phyloP scores from a whole-genome alignment of 2,329 filamentous ascomycete species.

The Fusarium hainanense region DNA sequence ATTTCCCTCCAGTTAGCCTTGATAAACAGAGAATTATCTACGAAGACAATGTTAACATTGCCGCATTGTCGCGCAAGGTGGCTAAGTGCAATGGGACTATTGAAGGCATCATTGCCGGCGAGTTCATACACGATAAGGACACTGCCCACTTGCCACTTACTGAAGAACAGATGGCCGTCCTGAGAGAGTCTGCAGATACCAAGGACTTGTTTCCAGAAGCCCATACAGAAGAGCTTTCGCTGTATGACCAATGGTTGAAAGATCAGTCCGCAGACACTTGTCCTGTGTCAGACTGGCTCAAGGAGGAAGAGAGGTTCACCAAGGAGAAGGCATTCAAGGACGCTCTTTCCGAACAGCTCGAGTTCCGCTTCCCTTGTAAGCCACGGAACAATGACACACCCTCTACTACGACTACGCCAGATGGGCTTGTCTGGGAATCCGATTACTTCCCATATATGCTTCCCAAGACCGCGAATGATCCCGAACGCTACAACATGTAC shows the following conservation, averaged over 20 bases:
- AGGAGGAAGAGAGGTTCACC: background rate
- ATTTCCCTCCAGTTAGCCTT: background rate
- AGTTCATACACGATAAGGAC: constrained; percentile 33
- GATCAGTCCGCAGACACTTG: constrained; percentile 2
- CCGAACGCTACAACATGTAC: constrained; percentile 7
- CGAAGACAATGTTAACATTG: constrained; percentile 12
- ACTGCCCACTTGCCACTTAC: constrained; percentile 22
- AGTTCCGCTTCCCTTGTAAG: constrained; percentile 9
- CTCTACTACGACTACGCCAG: background rate
- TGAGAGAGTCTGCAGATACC: constrained; percentile 16
- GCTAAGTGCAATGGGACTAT: constrained; percentile 28
- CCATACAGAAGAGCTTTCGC: background rate
- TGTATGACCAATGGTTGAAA: constrained; percentile 15
- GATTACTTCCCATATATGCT: constrained; percentile 9
- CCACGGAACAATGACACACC: background rate
- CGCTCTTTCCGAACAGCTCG: constrained; percentile 18
- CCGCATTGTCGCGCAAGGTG: constrained; percentile 21
- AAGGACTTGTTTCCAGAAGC: background rate
- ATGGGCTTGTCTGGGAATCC: background rate
- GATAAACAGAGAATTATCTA: constrained; percentile 5
- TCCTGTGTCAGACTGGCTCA: constrained; percentile 4
- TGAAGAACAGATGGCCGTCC: constrained; percentile 21
- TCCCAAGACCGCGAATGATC: background rate
- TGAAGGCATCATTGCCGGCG: constrained; percentile 35
- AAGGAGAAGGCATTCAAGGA: constrained; percentile 19